Base-by-base conservation (phyloP, 768 basidiomycete species). In the Panaeolus cyanescens region DNA sequence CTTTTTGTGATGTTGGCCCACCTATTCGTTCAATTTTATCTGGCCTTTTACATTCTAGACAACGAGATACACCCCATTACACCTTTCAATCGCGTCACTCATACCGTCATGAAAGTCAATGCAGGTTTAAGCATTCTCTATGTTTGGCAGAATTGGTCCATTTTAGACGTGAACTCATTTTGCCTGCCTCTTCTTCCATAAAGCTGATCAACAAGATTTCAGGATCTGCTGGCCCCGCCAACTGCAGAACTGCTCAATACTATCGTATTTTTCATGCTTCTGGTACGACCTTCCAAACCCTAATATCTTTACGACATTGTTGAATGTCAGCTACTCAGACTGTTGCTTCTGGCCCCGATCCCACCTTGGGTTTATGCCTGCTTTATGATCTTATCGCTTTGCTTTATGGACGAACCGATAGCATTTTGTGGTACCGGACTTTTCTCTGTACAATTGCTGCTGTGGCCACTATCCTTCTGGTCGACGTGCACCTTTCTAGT, bases 71-170 rank as follows among this genome's bases (percentile, higher is more conserved):
- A 67, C 28, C 20, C 56, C 8, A 65, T 67, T 63, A 69, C 74
- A 1, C 68, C 63, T 5, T 55, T 71, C 31, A 73, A 77, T 56
- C 58, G 62, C 10, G 45, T 75, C 25, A 79, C 78, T 13, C 78
- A 79, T 61, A 61, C 78, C n/a, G 75, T 80, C 54, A 75, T 76
- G 42, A 82, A 81, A 62, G 76, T 77, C 3, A 74, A 73, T 45
- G 68, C 75, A 1, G 81, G 79, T 0, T 69, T 81, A 30, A 74
- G 73, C 9, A 64, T 80, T 3, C 63, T 76, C 50, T 71, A 68
- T 37, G 56, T 73, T 59, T 75, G 74, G 72, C 73, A 65, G 53
- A 70, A 67, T 4, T 75, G 74, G 71, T 71, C 70, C 7, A 57
- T 67, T 4, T 61, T 75, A 50, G 70, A 73, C 31, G 74, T 40